phyloP scores from a whole-genome alignment of 441 rosid genomes.

The Bruguiera hainesii region DNA sequence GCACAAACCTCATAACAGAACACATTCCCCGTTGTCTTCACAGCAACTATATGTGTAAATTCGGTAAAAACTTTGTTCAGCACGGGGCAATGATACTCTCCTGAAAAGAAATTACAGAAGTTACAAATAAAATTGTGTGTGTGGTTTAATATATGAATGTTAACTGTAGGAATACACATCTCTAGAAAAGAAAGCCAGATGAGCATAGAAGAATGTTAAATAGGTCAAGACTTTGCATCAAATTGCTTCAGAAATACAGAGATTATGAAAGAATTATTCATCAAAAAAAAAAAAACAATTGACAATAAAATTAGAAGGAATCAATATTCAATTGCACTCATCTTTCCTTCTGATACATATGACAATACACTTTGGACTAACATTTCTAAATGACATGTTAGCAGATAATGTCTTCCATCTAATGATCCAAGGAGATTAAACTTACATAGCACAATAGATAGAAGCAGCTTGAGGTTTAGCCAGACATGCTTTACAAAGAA shows the following conservation, averaged over 20 bases:
- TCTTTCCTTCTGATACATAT: too few relatives aligned
- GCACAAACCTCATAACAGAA: constrained; percentile 76
- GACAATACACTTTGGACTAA: too few relatives aligned
- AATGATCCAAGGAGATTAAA: too few relatives aligned
- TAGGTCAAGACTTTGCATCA: neutral
- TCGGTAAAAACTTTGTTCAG: constrained; percentile 92
- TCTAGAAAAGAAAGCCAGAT: neutral
- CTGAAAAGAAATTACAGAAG: constrained; percentile 35
- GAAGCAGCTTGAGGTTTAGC: too few relatives aligned
- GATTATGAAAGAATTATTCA: constrained; percentile 1
- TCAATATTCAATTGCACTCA: too few relatives aligned
- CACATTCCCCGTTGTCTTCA: constrained; percentile 84
- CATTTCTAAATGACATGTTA: too few relatives aligned
- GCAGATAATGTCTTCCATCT: too few relatives aligned
- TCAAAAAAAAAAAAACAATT: too few relatives aligned
- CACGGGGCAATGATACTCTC: constrained; percentile 89
- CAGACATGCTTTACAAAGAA: too few relatives aligned
- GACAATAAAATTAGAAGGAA: too few relatives aligned
- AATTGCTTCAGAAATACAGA: neutral
- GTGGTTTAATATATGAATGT: constrained; percentile 10
- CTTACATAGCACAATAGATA: too few relatives aligned
- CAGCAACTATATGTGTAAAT: constrained; percentile 84
- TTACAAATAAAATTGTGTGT: neutral
- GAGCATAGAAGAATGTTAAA: neutral
- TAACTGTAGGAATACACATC: neutral